Conservation (phyloP, 768 basidiomycete genomes). For the Tulasnella sp. region DNA sequence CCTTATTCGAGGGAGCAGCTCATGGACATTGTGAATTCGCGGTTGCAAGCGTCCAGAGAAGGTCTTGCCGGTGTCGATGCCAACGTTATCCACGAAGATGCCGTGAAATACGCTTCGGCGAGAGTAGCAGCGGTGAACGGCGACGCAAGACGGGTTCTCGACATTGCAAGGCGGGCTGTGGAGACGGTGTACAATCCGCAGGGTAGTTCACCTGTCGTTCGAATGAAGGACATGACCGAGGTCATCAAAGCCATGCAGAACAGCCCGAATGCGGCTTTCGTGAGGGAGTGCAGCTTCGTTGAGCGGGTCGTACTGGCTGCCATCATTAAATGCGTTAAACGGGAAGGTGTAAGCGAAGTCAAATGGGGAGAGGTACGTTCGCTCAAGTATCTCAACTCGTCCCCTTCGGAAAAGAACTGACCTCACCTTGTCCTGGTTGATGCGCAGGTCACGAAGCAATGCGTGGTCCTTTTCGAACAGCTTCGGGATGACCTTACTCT, state of each 20-base stretch:
- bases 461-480: constrained; percentile 57
- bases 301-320: constrained; percentile 84
- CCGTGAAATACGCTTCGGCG: constrained; percentile 77
- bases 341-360: constrained; percentile 82
- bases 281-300: constrained; percentile 76
- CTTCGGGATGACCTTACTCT: constrained; percentile 49
- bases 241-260: constrained; percentile 84
- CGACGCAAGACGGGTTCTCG: constrained; percentile 86
- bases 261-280: constrained; percentile 77
- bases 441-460: constrained; percentile 63
- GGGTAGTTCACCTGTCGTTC: constrained; percentile 29
- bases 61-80: constrained; percentile 35
- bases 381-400: neutral
- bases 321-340: constrained; percentile 68
- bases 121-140: constrained; percentile 78
- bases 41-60: constrained; percentile 55
- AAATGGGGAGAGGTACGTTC: constrained; percentile 64
- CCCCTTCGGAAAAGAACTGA: neutral
- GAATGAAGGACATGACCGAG: constrained; percentile 60
- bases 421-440: neutral
- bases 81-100: constrained; percentile 49
- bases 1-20: constrained; percentile 77
- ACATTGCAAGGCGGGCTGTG: constrained; percentile 85
- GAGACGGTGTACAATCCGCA: constrained; percentile 51
- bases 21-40: constrained; percentile 75